Conservation (phyloP, 164 flowering plant genomes). For the Nymphaea colorata region DNA sequence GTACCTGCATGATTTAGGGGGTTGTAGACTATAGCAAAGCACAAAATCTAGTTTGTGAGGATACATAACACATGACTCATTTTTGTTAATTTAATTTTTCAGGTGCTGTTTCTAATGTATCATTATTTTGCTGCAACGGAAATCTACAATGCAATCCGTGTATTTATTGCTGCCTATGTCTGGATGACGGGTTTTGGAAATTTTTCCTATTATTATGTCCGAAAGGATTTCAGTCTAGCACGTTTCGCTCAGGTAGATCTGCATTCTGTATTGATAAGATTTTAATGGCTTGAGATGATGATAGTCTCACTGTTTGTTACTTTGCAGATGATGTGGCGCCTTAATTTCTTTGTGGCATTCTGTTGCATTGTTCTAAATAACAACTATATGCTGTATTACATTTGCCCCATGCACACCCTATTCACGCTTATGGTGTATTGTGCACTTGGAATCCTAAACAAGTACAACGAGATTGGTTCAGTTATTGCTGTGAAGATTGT, state of each 20-base stretch:
- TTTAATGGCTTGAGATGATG: not conserved
- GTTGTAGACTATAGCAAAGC: no score
- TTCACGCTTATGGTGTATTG: conserved; percentile 97
- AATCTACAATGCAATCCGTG: conserved; percentile 92
- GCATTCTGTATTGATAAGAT: not conserved
- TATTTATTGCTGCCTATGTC: conserved; percentile 97
- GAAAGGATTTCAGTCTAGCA: conserved; percentile 84
- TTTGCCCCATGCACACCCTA: conserved; percentile 98
- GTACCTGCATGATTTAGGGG: no score
- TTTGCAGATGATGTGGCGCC: conserved; percentile 99
- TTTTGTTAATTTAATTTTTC: conserved; percentile 4
- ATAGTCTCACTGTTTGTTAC: not conserved
- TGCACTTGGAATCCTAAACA: conserved; percentile 73
- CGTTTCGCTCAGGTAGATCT: conserved; percentile 83
- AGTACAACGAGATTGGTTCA: conserved; percentile 75
- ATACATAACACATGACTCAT: no score
- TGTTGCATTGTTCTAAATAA: conserved; percentile 87
- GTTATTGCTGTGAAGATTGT: conserved; percentile 74
- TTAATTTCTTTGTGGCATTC: conserved; percentile 85
- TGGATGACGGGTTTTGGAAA: conserved; percentile 99
- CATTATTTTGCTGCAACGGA: conserved; percentile 98
- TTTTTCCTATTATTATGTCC: conserved; percentile 90
- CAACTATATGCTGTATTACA: conserved; percentile 87
- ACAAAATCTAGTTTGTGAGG: no score
- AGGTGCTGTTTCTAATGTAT: conserved; percentile 95